Evolutionary conservation across 345 rosid species (phyloP).

Genomic region (Gossypium arboreum): DNA sequence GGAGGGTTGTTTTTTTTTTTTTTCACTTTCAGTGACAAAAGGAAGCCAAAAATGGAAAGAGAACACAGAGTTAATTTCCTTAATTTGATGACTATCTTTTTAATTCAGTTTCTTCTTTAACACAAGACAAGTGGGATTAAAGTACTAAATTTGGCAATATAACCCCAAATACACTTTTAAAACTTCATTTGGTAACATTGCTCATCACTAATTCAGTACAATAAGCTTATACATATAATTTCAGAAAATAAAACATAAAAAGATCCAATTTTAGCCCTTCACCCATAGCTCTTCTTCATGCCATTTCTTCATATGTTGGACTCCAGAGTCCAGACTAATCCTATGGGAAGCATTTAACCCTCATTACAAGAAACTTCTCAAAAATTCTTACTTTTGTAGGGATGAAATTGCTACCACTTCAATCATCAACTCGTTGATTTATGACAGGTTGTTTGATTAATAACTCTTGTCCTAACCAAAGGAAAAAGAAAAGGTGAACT

Average conservation of each 20-base stretch:
- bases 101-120: background rate
- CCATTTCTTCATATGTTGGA: background rate
- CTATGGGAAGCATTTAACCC: no score
- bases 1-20: background rate
- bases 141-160: background rate
- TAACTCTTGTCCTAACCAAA: background rate
- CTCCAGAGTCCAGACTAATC: no score
- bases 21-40: background rate
- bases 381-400: no score
- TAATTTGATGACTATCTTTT: background rate
- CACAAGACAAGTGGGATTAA: conserved; percentile 3
- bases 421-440: background rate
- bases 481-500: background rate
- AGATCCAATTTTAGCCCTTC: background rate
- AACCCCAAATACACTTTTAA: background rate
- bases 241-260: background rate
- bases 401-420: no score
- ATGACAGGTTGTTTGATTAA: background rate
- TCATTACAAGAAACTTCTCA: no score
- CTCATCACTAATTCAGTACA: background rate
- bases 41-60: background rate
- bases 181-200: background rate
- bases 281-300: background rate
- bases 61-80: background rate
- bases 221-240: background rate